A percentile compares a stretch with the other conserved stretches of the same genome.
phyloP scores from a whole-genome alignment of 148 eudicot genomes.

The Persicaria tinctoria region DNA sequence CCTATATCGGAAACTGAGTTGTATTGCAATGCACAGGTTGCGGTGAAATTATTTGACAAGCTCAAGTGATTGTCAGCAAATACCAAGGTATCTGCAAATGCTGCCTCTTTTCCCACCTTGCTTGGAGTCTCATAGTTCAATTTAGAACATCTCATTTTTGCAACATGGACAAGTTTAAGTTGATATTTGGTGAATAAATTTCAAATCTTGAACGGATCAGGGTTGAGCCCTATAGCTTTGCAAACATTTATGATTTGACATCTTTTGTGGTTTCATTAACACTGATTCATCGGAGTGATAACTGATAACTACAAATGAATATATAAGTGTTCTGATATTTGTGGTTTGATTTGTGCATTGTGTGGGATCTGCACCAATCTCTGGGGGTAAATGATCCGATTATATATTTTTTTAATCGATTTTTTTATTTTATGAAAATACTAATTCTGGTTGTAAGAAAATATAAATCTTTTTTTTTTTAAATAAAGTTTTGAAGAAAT shows the following conservation, averaged over 20 bases:
- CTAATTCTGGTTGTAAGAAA: too few relatives aligned
- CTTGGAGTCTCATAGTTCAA: background rate
- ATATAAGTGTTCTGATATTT: background rate
- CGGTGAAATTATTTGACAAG: constrained; percentile 2
- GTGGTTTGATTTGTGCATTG: background rate
- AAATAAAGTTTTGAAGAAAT: too few relatives aligned
- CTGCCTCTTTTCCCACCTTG: background rate
- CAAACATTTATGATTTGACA: background rate
- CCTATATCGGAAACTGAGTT: background rate
- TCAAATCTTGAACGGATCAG: background rate
- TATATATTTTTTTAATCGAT: too few relatives aligned
- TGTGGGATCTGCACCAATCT: too few relatives aligned
- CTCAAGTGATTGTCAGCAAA: background rate
- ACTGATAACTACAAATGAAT: background rate
- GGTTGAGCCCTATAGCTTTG: constrained; percentile 1
- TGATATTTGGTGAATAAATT: constrained; percentile 7
- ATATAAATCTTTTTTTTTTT: too few relatives aligned
- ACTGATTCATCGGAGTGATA: background rate
- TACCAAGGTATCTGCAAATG: constrained; percentile 3
- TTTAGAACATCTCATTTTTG: constrained; percentile 7
- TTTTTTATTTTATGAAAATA: too few relatives aligned
- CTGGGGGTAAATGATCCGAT: too few relatives aligned
- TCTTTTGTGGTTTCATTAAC: background rate
- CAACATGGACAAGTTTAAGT: background rate
- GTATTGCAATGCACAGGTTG: constrained; percentile 1